A percentile compares a stretch with the other conserved stretches of the same genome.
Conservation (phyloP, 192 early-diverging fungal genomes). For the Backusella sp. region DNA sequence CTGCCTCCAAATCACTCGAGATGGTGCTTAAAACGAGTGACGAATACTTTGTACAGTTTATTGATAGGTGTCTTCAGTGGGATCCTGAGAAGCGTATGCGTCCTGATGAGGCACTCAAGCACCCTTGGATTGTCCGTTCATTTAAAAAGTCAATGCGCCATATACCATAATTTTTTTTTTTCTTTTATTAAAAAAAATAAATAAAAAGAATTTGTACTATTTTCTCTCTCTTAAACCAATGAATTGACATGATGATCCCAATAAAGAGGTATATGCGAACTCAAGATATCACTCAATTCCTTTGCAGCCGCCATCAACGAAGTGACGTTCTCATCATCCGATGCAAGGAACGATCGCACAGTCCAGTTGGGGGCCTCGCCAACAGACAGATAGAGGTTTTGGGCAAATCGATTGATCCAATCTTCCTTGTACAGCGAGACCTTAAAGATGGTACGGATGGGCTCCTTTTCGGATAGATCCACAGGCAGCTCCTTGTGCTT, state of each 20-base stretch:
- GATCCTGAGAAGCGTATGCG: conserved; percentile 53
- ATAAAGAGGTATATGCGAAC: conserved; percentile 22
- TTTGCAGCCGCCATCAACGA: conserved; percentile 13
- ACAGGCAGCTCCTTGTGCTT: conserved; percentile 16
- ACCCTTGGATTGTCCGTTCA: conserved; percentile 11
- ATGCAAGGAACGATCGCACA: conserved; percentile 25
- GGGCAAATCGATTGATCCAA: conserved; percentile 40
- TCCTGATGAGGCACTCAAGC: conserved; percentile 13
- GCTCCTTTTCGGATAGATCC: conserved; percentile 16
- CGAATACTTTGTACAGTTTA: conserved; percentile 79
- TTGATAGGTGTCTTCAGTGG: conserved; percentile 80
- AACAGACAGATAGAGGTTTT: conserved; percentile 31
- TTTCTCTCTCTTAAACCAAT: conserved; percentile 7
- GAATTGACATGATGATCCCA: conserved; percentile 11
- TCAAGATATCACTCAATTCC: conserved; percentile 18
- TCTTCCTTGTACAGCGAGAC: conserved; percentile 30
- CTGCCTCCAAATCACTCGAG: conserved; percentile 73
- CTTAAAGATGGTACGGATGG: conserved; percentile 16
- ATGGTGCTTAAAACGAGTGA: conserved; percentile 74
- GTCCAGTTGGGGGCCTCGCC: conserved; percentile 42
- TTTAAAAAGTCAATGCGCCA: conserved; percentile 7
- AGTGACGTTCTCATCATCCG: conserved; percentile 16
- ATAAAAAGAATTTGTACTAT: not conserved
- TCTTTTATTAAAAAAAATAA: not conserved
- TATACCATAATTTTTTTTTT: not conserved